These are phyloP conservation scores for Effrenium voratum DNA, from an alignment of 73 alveolate species.

Conservation along the genomic window DNA sequence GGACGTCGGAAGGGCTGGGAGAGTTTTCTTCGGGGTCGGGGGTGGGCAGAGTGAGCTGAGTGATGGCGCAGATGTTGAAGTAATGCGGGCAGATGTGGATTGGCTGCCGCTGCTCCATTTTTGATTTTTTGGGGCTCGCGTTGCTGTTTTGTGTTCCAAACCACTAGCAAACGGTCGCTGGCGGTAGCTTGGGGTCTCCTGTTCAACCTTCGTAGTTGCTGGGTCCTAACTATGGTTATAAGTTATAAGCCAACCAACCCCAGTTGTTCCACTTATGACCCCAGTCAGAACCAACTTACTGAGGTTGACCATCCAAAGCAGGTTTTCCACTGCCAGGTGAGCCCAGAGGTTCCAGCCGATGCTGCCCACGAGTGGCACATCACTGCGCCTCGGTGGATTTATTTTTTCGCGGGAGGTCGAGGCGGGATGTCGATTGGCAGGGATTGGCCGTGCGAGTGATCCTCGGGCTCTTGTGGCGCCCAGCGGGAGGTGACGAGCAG, in stretches of 20 bases:
- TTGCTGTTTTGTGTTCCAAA: not conserved
- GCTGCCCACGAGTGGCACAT: conserved; percentile 31
- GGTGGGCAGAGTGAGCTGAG: not conserved
- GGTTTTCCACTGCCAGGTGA: conserved; percentile 21
- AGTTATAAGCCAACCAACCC: not conserved
- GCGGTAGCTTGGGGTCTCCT: not conserved
- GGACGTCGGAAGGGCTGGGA: not conserved
- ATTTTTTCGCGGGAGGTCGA: too few species aligned
- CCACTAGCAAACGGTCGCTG: not conserved
- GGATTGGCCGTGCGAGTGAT: too few species aligned
- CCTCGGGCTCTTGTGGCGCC: too few species aligned
- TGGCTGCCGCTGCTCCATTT: not conserved
- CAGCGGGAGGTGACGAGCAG: too few species aligned
- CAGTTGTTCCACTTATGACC: too few species aligned
- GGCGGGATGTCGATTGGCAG: too few species aligned
- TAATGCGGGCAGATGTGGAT: not conserved
- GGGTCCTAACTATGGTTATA: not conserved
- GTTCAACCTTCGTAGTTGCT: not conserved
- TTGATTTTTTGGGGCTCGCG: not conserved
- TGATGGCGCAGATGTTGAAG: not conserved
- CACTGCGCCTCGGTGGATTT: too few species aligned
- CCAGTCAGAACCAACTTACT: not conserved
- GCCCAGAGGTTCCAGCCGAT: conserved; percentile 39
- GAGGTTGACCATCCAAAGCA: not conserved
- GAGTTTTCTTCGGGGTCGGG: not conserved